Evolutionary conservation across 768 basidiomycete genomes (phyloP).

Genomic region (Lactarius hatsudake): DNA sequence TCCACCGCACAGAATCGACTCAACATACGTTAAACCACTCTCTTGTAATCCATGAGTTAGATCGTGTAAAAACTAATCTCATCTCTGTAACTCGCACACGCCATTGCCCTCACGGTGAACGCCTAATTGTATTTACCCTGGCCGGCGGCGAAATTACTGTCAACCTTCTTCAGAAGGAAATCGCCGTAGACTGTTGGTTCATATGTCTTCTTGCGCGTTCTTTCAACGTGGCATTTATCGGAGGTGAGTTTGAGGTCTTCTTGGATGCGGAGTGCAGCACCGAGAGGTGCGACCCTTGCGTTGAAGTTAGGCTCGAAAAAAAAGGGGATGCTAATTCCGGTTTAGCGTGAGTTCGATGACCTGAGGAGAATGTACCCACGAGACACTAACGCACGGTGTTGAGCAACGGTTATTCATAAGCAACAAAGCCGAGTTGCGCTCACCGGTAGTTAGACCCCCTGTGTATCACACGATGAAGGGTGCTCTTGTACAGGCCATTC

Average conservation of each 20-base stretch:
- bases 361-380: conserved; percentile 45
- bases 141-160: conserved; percentile 60
- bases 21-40: conserved; percentile 15
- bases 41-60: conserved; percentile 6
- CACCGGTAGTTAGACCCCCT: conserved; percentile 63
- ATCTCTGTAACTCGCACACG: conserved; percentile 1
- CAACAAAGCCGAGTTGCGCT: conserved; percentile 3
- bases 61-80: conserved; percentile 10
- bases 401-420: not conserved
- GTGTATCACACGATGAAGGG: conserved; percentile 88
- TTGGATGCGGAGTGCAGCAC: conserved; percentile 52
- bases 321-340: conserved; percentile 67
- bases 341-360: conserved; percentile 8
- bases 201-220: conserved; percentile 35
- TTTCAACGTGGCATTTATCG: conserved; percentile 26
- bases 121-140: conserved; percentile 36
- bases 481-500: conserved; percentile 81
- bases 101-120: conserved; percentile 7
- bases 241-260: conserved; percentile 27
- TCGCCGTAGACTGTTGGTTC: conserved; percentile 70
- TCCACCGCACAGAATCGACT: not conserved
- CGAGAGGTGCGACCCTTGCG: conserved; percentile 63
- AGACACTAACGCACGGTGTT: conserved; percentile 48
- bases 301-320: conserved; percentile 92
- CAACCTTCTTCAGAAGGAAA: conserved; percentile 71